These are phyloP conservation scores for Byssothecium circinans DNA, from an alignment of 2,329 filamentous ascomycete genomes.

Conservation along the genomic window DNA sequence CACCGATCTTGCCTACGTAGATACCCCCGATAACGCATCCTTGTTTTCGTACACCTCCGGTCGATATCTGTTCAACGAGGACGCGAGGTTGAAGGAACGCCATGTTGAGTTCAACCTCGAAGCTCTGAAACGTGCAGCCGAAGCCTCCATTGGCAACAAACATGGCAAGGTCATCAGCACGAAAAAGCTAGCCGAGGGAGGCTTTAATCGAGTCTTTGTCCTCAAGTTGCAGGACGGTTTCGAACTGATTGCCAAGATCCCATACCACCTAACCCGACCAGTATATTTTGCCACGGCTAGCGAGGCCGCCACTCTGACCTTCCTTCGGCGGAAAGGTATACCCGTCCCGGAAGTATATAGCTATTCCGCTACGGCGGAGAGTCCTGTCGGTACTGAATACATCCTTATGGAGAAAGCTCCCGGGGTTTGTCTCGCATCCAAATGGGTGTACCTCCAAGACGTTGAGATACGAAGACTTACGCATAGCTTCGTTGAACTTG, in stretches of 20 bases:
- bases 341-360: conserved; percentile 40
- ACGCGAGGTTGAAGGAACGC: conserved; percentile 14
- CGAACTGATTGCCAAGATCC: conserved; percentile 17
- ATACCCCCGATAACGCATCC: conserved; percentile 6
- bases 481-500: conserved; percentile 26
- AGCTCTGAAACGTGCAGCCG: conserved; percentile 13
- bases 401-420: conserved; percentile 38
- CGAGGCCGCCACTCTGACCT: conserved; percentile 39
- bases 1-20: conserved; percentile 6
- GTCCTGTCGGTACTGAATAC: conserved; percentile 41
- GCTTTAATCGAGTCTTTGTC: conserved; percentile 17
- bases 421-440: conserved; percentile 29
- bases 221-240: conserved; percentile 17
- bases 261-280: conserved; percentile 16
- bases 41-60: conserved; percentile 16
- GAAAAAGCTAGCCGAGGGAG: conserved; percentile 19
- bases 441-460: conserved; percentile 25
- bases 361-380: conserved; percentile 32
- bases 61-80: conserved; percentile 15
- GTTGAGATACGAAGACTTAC: conserved; percentile 17
- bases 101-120: conserved; percentile 13
- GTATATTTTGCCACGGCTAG: conserved; percentile 30
- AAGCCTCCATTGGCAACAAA: conserved; percentile 11
- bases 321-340: conserved; percentile 27
- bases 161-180: conserved; percentile 13